Base-by-base conservation (phyloP, 164 flowering plant genomes). In the Stephania japonica region DNA sequence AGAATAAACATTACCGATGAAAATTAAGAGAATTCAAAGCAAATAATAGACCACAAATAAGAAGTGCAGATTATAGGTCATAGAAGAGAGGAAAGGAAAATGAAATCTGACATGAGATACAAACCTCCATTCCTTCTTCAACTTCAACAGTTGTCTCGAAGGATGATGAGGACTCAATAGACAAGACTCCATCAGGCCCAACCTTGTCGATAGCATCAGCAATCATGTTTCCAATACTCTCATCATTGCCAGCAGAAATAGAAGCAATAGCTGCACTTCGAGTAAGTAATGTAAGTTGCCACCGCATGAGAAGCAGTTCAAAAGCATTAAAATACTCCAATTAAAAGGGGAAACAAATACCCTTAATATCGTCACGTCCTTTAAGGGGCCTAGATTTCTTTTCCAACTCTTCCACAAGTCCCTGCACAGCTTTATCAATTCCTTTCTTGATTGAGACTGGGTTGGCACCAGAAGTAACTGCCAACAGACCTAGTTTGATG, bases 181-280 rank as follows among this genome's bases (percentile, higher is more conserved):
- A 95, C 67, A 95, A 82, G 56, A 95, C 99, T 71, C 99, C 99
- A 84, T 95, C 99, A 68, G 99, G 93, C 5, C 99, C 99, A 72
- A 95, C 99, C 75, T 95, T 95, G 79, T 93, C 97, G 78, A 95
- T 92, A 7, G 99, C 99, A 85, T 95, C 99, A 75, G 99, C 99
- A 77, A 95, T 85, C 99, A 95, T 95, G 11, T 87, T 72, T 42
- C 99, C 99, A 77, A 95, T 86, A 24, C 79, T 74, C 70, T 95
- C 99, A 75, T 95, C 97, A 80, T 95, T 95, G 7, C 99, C 98
- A 78, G 99, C 88, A 85, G 99, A 95, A 50, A 95, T 91, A 19
- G 99, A 13, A 42, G 99, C 99, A 83, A 95, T 85, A 68, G 99
- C 98, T 95, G 85, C 9, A 59, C 23, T n/a, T 53, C 21, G 1